A percentile compares a stretch with the other conserved stretches of the same genome.
Evolutionary conservation across 2,329 filamentous ascomycete species (phyloP).

Genomic region (Pseudocercospora eumusae): DNA sequence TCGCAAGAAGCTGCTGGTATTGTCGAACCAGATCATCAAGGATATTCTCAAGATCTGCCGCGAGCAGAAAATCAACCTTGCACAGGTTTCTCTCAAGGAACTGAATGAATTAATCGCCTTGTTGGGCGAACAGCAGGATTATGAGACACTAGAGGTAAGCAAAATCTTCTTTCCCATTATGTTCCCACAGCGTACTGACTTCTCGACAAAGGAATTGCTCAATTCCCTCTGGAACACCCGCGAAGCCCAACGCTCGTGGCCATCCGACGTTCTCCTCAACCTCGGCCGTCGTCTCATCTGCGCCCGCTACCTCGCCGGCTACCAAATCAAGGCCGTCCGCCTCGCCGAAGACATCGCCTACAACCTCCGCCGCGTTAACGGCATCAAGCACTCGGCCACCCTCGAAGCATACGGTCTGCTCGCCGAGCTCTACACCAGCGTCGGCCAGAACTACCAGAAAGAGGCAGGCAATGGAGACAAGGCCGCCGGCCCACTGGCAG

Average conservation of each 20-base stretch:
- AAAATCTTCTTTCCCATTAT: background rate
- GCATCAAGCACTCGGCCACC: constrained; percentile 50
- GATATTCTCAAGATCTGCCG: constrained; percentile 48
- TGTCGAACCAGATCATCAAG: constrained; percentile 46
- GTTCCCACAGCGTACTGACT: constrained; percentile 10
- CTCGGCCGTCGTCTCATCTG: constrained; percentile 57
- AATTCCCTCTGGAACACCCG: constrained; percentile 51
- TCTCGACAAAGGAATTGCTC: constrained; percentile 37
- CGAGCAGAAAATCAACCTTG: constrained; percentile 48
- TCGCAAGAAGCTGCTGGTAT: constrained; percentile 41
- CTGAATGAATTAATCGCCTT: constrained; percentile 50
- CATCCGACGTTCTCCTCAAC: constrained; percentile 50
- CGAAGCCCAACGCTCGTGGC: constrained; percentile 50
- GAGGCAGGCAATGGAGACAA: constrained; percentile 40
- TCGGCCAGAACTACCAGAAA: constrained; percentile 43
- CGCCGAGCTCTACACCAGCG: constrained; percentile 52
- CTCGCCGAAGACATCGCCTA: constrained; percentile 59
- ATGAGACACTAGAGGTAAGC: constrained; percentile 48
- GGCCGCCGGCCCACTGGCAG: constrained; percentile 37
- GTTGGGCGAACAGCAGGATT: constrained; percentile 53
- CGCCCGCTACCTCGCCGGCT: constrained; percentile 53
- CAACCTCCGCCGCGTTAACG: constrained; percentile 57
- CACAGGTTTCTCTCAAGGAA: constrained; percentile 48
- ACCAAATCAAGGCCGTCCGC: constrained; percentile 47
- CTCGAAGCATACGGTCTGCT: constrained; percentile 54